Base-by-base conservation (phyloP, 2,329 filamentous ascomycete genomes). In the Gaeumannomyces sp. region DNA sequence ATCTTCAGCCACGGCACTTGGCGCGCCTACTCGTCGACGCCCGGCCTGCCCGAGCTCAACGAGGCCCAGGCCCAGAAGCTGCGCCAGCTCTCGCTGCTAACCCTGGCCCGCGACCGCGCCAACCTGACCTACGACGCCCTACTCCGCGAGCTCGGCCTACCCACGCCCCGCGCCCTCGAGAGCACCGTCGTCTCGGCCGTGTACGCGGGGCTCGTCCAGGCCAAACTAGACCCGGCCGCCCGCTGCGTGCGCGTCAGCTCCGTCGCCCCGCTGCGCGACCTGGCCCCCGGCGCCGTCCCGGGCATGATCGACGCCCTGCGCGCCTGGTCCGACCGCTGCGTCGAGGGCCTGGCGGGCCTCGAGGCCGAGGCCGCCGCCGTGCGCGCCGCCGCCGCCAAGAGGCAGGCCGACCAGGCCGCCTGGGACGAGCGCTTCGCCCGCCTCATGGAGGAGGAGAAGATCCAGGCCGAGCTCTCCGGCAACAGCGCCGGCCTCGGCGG, bases 1-100 rank as follows among this genome's bases (percentile, higher is more conserved):
- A 89, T 96, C 72, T 99, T 99, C 78, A 91, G 93, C 66, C 92
- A 95, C 82, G 95, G 94, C 67, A 97, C 92, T 66, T 97, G 92
- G 81, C 80, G 85, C 66, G 85, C 89, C 70, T 97, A 97, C 80
- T 73, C 69, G 28, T 68, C 72, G n/a, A 74, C 16, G 61, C 64
- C 33, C 19, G 70, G 71, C 68, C 87, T 97, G 3, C 95, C 94
- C 2, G 67, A 81, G 10, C 86, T 99, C 61, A 89, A 84, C 73
- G 82, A 86, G 0, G 81, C 85, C 64, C 95, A 99, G 79, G 79
- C 82, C 59, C 84, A 88, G 68, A 99, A 99, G 79, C 90, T 99
- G 59, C 90, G 92, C 64, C 92, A 97, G 73, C 89, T 99, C 56
- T 92, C 93, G 27, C 86, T 99, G 67, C 83, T 99, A 60, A 89